Base-by-base conservation (phyloP, 352 stramenopile species). In the Globisporangium splendens region DNA sequence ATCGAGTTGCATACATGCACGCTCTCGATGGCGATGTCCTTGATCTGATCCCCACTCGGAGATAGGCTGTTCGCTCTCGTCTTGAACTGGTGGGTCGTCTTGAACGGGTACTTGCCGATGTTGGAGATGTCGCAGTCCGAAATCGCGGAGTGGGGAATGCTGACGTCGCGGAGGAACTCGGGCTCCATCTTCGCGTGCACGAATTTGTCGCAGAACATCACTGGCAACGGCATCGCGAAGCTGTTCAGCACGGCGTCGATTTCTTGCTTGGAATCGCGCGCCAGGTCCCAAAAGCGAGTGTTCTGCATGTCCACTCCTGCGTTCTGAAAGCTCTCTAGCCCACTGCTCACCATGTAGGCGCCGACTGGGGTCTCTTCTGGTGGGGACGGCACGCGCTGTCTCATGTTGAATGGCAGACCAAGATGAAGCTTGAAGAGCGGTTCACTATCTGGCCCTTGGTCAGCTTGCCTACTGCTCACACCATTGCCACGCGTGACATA, bases 1-100 rank as follows among this genome's bases (percentile, higher is more conserved):
- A 58, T 39, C 13, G 38, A 48, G 20, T 42, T 24, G 13, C 31
- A 39, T 5, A 39, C 21, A 20, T 58, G 52, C 12, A 58, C 21
- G 12, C n/a, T 20, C 20, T 58, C 21, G 13, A 58, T 46, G 33
- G 8, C 38, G 18, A 58, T 24, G 7, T 58, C 20, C 8, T 54
- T 14, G 28, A 43, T 31, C 24, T 31, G 24, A 5, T 31, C 24
- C 24, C 24, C 24, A 31, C 24, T 31, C 2, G 24, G 24, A 31
- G 24, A 31, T 5, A 17, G 14, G 24, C 24, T 5, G 24, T 31
- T 31, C 8, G 38, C 14, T 43, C 11, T 20, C 1, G 52, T 28
- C 8, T 46, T 62, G 28, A 79, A 50, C 10, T 65, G 62, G 54
- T 75, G 70, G n/a, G 71, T 67, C 24, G 59, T 75, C 24, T 65